Evolutionary conservation across 2,329 filamentous ascomycete genomes (phyloP), one percentile per base, ranked within the genome.

Genomic region (Penicillium vulpinum): DNA sequence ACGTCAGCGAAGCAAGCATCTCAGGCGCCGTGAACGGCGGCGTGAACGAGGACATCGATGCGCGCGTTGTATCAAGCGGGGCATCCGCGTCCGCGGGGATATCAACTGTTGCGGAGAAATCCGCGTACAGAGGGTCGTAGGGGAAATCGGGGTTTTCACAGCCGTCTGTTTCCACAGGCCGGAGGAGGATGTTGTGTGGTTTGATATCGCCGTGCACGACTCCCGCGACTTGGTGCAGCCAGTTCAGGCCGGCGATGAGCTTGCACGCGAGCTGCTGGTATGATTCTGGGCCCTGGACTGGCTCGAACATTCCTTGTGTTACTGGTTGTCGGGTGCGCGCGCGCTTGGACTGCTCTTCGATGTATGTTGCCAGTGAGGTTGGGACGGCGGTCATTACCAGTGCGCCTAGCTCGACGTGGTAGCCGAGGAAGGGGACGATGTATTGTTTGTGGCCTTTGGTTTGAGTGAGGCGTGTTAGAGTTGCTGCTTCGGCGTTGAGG

Each of bases 201-300:
- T 81, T 81, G 64, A 81, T 75, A 64, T 80, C 78, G 1, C 77
- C 78, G 60, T 81, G 79, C 3, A 80, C 71, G 4, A 81, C 69
- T 5, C 71, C 69, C 2, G 73, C 68, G 3, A 62, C 59, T 33
- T 65, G 61, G 49, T 81, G 79, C 7, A 81, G 67, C 75, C 78
- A 81, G 8, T 65, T 62, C 3, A 81, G 68, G 0, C 77, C 73
- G 8, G 62, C 53, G 48, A 80, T 74, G 11, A 81, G 69, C 48
- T 72, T 70, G 36, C 64, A 61, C 15, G 78, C 75, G 6, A 81
- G 66, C 11, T 67, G 62, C 0, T 73, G 68, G 78, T 78, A 81
- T 8, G 67, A 54, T 2, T 62, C 49, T 40, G 70, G 70, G 5
- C 78, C 76, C 40, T 76, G 65, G 15, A 81, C 70, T 6, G 79